Evolutionary conservation across 805 yeast species (phyloP), one percentile per base, ranked within the genome.

Genomic region (Cyberlindnera petersonii): DNA sequence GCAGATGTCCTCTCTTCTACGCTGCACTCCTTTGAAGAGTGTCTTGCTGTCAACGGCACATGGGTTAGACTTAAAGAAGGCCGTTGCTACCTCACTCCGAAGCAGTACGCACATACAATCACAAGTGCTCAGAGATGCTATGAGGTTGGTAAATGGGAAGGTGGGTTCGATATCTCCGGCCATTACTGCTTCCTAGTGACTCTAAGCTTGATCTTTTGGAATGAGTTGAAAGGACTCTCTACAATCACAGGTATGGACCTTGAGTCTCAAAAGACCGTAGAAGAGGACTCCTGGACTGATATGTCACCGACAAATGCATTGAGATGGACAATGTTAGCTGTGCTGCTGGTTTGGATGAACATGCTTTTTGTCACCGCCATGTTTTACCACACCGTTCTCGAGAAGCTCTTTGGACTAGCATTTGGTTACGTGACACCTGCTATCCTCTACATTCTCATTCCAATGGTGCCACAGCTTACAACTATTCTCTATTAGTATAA

Each of bases 341-440:
- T 54, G 1, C 14, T 68, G 14, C n/a, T 39, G 3, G 42, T 59
- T 3, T 86, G 91, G 81, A 77, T 82, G 77, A 33, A 46, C 14
- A 37, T 66, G 26, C 65, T 88, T 23, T 61, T 81, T 15, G 76
- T 86, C 69, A 91, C 98, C 1, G 74, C 88, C 33, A 65, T 82
- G 11, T 85, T 86, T 58, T 91, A 88, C 68, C 98, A 91, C 61
- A 78, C 93, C 1, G 54, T 82, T 9, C 39, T 62, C 2, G 98
- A 91, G 56, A 88, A 88, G 55, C 40, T 84, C 1, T 65, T 76
- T 19, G 96, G 96, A 1, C 63, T 84, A 31, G 9, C 68, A 2
- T 73, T 82, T 66, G 87, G 93, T 3, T 76, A 72, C 57, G 35
- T 69, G 8, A 77, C 77, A 18, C 70, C 76, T 9, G 15, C 58